phyloP scores from a whole-genome alignment of 2,329 filamentous ascomycete genomes.

The Monascus ruber region DNA sequence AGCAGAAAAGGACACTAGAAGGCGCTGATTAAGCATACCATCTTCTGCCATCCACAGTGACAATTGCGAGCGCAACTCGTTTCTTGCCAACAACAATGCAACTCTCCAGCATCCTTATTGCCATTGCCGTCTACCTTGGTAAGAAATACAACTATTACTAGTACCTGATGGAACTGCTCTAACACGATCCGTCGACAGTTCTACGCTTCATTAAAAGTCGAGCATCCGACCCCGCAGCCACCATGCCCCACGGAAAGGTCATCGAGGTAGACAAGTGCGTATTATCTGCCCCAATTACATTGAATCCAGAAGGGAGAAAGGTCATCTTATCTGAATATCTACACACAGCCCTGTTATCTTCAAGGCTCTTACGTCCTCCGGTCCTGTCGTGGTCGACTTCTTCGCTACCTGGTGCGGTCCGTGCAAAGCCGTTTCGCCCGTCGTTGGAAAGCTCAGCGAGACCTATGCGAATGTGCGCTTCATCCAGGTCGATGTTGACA shows the following conservation, averaged over 20 bases:
- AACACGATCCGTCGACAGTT: slow-evolving; percentile 5
- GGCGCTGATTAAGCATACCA: too few relatives aligned
- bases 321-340: neutral
- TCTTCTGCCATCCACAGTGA: too few relatives aligned
- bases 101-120: slow-evolving; percentile 4
- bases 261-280: slow-evolving; percentile 24
- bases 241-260: slow-evolving; percentile 26
- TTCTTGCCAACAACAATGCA: slow-evolving; percentile 3
- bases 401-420: slow-evolving; percentile 48
- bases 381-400: slow-evolving; percentile 44
- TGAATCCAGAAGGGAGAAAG: neutral
- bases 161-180: neutral
- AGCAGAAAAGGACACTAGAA: too few relatives aligned
- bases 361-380: slow-evolving; percentile 36
- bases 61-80: too few relatives aligned
- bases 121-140: slow-evolving; percentile 9
- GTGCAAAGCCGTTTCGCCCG: slow-evolving; percentile 43
- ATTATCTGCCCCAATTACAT: rapidly evolving
- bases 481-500: slow-evolving; percentile 46
- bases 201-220: slow-evolving; percentile 8
- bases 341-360: slow-evolving; percentile 46
- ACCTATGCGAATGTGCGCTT: slow-evolving; percentile 41
- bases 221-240: slow-evolving; percentile 7
- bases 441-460: slow-evolving; percentile 41
- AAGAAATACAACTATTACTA: neutral